Evolutionary conservation across 495 filamentous ascomycete genomes (phyloP).

Genomic region (Penicillium nucicola): DNA sequence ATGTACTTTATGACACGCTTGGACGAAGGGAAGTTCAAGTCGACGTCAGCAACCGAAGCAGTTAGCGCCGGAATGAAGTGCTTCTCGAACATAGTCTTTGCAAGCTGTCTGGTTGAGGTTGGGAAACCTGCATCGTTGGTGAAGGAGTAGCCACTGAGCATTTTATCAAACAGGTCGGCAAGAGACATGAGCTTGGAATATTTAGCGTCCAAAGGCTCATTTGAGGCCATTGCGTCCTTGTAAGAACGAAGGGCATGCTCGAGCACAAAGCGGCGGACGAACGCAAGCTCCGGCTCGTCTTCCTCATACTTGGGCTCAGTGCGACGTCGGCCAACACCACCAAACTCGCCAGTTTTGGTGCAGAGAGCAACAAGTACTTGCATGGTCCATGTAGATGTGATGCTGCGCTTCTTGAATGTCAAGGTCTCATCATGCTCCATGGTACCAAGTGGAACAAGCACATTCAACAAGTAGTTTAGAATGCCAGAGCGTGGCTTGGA

Average conservation of each 20-base stretch:
- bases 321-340: conserved; percentile 35
- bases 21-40: conserved; percentile 89
- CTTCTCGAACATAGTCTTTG: conserved; percentile 96
- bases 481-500: conserved; percentile 92
- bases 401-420: conserved; percentile 73
- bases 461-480: conserved; percentile 87
- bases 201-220: conserved; percentile 77
- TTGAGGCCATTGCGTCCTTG: conserved; percentile 78
- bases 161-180: conserved; percentile 87
- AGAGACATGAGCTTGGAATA: conserved; percentile 82
- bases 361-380: conserved; percentile 83
- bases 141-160: conserved; percentile 77
- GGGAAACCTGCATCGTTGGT: conserved; percentile 44
- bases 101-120: conserved; percentile 64
- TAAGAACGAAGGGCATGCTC: conserved; percentile 91
- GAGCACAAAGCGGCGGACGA: conserved; percentile 89
- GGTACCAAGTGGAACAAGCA: conserved; percentile 74
- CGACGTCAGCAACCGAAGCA: conserved; percentile 90
- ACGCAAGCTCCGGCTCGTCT: conserved; percentile 83
- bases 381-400: conserved; percentile 81
- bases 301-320: conserved; percentile 56
- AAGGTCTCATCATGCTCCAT: conserved; percentile 73
- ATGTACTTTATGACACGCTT: conserved; percentile 96
- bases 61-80: conserved; percentile 87
- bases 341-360: conserved; percentile 74